Conservation (phyloP, 2,329 filamentous ascomycete species). For the Cercospora sesami region DNA sequence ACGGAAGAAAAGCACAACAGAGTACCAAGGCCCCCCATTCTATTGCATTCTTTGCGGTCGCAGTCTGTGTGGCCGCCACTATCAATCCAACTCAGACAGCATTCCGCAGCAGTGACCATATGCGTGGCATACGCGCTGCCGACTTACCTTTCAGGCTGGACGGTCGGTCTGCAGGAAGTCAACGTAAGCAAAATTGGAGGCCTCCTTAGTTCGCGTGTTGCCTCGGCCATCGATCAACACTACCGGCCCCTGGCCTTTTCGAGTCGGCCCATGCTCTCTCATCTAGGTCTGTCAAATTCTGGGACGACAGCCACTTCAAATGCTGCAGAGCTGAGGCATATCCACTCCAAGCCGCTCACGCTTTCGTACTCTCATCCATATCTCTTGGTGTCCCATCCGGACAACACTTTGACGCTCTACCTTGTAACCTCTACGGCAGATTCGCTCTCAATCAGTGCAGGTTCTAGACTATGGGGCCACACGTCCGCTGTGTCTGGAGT, state of each 20-base stretch:
- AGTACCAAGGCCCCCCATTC: slow-evolving; percentile 48
- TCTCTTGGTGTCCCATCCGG: slow-evolving; percentile 75
- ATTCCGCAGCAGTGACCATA: slow-evolving; percentile 65
- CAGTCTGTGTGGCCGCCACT: slow-evolving; percentile 76
- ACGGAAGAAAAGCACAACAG: background rate
- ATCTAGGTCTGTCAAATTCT: slow-evolving; percentile 25
- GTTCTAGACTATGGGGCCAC: slow-evolving; percentile 82
- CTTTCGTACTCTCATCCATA: slow-evolving; percentile 72
- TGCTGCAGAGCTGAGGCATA: slow-evolving; percentile 32
- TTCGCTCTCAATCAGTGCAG: slow-evolving; percentile 66
- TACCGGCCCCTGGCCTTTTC: slow-evolving; percentile 45
- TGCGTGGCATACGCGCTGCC: slow-evolving; percentile 85
- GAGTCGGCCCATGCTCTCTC: slow-evolving; percentile 33
- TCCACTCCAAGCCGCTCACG: slow-evolving; percentile 48
- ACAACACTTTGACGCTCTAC: slow-evolving; percentile 84
- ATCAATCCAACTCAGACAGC: slow-evolving; percentile 76
- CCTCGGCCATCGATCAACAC: slow-evolving; percentile 52
- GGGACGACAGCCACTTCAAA: slow-evolving; percentile 14
- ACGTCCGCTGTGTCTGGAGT: slow-evolving; percentile 85
- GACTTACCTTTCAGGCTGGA: slow-evolving; percentile 77
- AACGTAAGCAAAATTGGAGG: slow-evolving; percentile 58
- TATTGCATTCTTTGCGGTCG: slow-evolving; percentile 77
- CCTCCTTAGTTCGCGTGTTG: slow-evolving; percentile 51
- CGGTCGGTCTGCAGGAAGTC: slow-evolving; percentile 87
- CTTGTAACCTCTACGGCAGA: slow-evolving; percentile 72